Base-by-base conservation (phyloP, 2,329 filamentous ascomycete species). In the Leptographium wingfieldii region DNA sequence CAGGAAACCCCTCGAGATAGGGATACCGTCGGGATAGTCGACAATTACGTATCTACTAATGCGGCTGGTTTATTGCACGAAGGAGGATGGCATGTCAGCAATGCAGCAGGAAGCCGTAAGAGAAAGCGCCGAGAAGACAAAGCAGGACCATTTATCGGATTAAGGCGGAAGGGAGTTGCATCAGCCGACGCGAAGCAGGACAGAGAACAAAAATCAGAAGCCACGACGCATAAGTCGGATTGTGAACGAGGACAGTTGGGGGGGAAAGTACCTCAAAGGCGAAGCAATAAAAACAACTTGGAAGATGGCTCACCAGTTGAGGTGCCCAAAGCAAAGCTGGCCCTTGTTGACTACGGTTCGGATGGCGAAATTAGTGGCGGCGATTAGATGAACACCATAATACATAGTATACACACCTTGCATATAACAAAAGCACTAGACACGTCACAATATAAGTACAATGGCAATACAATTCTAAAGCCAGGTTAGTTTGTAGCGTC, bases 281-380 rank as follows among this genome's bases (percentile, higher is more conserved):
- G 6, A 33, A 10, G 5, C 16, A 12, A 16, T 2, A 3, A 11
- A 19, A 6, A 57, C 9, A 35, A 35, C 12, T n/a, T 14, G 12
- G 43, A 3, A 11, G 12, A n/a, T 19, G 40, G 19, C 9, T 19
- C 35, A 22, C 16, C 16, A 9, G 25, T 49, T 10, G 25, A 5
- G 43, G n/a, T 38, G 33, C 48, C 35, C 14, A 48, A 25, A 14
- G 49, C 48, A 5, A 58, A 58, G 35, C 12, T 76, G 54, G 74
- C 74, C 0, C 67, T 84, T 48, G 81, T 83, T 14, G 76, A 74
- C 60, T 85, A 84, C 63, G 81, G 76, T 5, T 84, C 81, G 1
- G 81, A 82, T 54, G 76, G 79, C 27, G 70, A 68, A 16, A 25
- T 25, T 10, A 52, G 58, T 40, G 25, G 56, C n/a, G 31, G 48